Conservation (phyloP, 163 green algal species). For the Chloroidium sp. region DNA sequence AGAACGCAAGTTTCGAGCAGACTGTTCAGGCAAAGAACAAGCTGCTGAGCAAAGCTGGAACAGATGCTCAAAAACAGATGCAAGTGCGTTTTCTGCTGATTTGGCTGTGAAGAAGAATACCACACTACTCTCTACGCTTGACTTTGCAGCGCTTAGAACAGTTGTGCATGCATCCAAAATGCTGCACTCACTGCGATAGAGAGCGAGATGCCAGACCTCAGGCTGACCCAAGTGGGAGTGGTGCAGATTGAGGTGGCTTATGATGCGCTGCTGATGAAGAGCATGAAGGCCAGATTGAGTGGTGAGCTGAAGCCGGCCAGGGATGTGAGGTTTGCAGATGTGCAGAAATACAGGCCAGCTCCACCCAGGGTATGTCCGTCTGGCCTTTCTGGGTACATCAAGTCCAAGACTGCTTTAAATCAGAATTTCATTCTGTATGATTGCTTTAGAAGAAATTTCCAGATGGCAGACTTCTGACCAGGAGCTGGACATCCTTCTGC, state of each 20-base stretch:
- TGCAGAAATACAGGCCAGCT: neutral
- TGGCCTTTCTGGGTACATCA: neutral
- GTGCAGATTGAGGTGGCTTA: neutral
- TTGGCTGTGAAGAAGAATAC: no score
- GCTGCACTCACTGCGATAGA: no score
- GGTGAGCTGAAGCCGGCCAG: neutral
- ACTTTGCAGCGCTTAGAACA: no score
- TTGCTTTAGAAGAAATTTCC: no score
- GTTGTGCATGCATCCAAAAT: no score
- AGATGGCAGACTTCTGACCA: no score
- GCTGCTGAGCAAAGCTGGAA: neutral
- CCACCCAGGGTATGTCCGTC: neutral
- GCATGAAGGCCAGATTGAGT: neutral
- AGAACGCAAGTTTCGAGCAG: neutral
- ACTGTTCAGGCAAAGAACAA: neutral
- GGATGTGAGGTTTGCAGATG: neutral
- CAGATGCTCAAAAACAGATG: neutral
- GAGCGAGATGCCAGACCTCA: no score
- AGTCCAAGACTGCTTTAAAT: no score
- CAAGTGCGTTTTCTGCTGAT: neutral
- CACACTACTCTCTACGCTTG: no score
- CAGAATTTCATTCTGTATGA: no score
- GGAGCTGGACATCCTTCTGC: no score
- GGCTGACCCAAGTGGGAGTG: no score
- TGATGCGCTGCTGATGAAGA: neutral